Evolutionary conservation across 2,329 filamentous ascomycete species (phyloP).

Genomic region (Helotiales sp.): DNA sequence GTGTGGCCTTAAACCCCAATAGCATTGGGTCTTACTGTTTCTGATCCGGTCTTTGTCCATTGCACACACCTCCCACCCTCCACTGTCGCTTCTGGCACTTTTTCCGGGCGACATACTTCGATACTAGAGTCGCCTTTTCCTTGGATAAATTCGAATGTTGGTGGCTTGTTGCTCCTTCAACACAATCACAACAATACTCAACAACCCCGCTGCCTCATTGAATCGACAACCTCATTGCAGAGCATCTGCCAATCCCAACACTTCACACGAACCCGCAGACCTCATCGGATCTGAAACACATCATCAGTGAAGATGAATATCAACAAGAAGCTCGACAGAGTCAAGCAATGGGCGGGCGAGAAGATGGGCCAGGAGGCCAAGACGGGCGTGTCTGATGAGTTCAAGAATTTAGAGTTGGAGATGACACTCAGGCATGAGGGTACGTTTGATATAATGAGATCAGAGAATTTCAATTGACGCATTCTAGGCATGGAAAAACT

Average conservation of each 20-base stretch:
- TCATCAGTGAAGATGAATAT: slow-evolving; percentile 36
- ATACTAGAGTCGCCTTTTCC: slow-evolving; percentile 7
- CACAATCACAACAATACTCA: slow-evolving; percentile 9
- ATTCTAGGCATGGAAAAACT: slow-evolving; percentile 85
- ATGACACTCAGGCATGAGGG: slow-evolving; percentile 89
- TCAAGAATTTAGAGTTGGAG: slow-evolving; percentile 85
- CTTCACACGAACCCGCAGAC: slow-evolving; percentile 1
- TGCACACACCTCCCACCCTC: background rate
- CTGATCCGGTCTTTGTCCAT: slow-evolving; percentile 4
- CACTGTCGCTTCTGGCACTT: slow-evolving; percentile 17
- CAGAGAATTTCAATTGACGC: slow-evolving; percentile 17
- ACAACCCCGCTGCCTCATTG: slow-evolving; percentile 4
- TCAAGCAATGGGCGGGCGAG: slow-evolving; percentile 98
- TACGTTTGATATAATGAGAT: slow-evolving; percentile 43
- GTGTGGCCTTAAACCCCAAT: slow-evolving; percentile 10
- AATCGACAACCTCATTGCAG: slow-evolving; percentile 1
- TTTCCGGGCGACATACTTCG: slow-evolving; percentile 11
- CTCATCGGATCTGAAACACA: background rate
- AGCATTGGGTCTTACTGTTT: slow-evolving; percentile 12
- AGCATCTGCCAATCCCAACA: slow-evolving; percentile 5
- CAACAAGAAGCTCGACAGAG: slow-evolving; percentile 85
- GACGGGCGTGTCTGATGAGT: slow-evolving; percentile 85
- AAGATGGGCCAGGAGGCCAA: slow-evolving; percentile 92
- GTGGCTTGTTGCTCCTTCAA: slow-evolving; percentile 10
- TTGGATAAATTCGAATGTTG: slow-evolving; percentile 19